These are phyloP conservation scores for Russula foetens DNA, from an alignment of 768 basidiomycete species.

Conservation along the genomic window DNA sequence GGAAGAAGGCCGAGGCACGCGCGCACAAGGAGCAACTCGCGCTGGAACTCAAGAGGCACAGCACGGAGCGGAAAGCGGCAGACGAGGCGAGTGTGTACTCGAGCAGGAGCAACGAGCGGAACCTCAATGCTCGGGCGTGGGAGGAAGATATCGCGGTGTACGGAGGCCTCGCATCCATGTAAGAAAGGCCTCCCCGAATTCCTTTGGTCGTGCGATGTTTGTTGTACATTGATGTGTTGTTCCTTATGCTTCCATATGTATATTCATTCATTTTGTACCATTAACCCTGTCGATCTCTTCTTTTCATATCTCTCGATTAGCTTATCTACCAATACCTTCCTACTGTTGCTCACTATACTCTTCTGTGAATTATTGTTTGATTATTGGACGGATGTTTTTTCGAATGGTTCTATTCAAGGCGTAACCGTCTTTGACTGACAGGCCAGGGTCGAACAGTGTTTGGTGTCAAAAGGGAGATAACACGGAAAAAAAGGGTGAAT, in stretches of 20 bases:
- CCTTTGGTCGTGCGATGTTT: not conserved
- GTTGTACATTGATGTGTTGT: not conserved
- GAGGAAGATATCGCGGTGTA: conserved; percentile 21
- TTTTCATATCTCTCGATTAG: not conserved
- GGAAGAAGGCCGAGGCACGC: conserved; percentile 35
- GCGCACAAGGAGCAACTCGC: conserved; percentile 37
- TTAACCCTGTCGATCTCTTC: not conserved
- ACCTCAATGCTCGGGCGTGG: not conserved
- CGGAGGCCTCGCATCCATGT: conserved; percentile 13
- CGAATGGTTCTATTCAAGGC: conserved; percentile 8
- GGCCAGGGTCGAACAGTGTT: no score
- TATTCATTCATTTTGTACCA: not conserved
- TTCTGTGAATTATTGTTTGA: not conserved
- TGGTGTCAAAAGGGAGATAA: not conserved
- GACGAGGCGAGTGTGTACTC: conserved; percentile 1
- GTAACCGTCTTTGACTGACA: not conserved
- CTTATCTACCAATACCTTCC: not conserved
- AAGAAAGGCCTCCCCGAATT: not conserved
- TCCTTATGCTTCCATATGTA: not conserved
- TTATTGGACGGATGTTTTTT: not conserved
- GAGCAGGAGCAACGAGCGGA: not conserved
- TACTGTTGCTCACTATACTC: not conserved
- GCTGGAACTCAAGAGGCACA: conserved; percentile 35
- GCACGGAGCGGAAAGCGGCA: conserved; percentile 27
- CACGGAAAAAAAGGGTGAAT: not conserved